Conservation (phyloP, 352 stramenopile species). For the Thalassiosira mediterranea region DNA sequence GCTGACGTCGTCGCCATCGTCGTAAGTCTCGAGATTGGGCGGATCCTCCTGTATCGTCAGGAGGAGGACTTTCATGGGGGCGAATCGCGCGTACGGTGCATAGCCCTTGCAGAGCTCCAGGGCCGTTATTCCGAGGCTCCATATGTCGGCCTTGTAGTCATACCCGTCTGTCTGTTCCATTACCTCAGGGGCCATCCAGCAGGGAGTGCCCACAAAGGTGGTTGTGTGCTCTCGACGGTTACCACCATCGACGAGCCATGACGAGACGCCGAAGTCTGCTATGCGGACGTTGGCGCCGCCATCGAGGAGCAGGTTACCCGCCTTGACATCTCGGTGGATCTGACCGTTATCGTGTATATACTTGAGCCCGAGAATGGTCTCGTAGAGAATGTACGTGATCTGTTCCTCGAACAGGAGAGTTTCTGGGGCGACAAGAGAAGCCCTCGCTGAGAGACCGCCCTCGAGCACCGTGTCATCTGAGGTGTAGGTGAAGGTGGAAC, state of each 20-base stretch:
- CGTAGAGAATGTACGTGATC: conserved; percentile 96
- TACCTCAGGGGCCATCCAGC: conserved; percentile 87
- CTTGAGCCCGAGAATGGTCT: conserved; percentile 95
- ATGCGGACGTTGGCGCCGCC: conserved; percentile 92
- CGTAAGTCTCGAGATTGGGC: conserved; percentile 83
- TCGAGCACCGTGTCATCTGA: conserved; percentile 50
- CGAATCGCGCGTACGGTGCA: conserved; percentile 96
- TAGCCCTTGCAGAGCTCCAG: conserved; percentile 98
- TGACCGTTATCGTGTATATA: conserved; percentile 99
- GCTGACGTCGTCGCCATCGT: conserved; percentile 62
- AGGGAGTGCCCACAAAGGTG: conserved; percentile 98
- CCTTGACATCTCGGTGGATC: conserved; percentile 98
- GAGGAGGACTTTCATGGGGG: conserved; percentile 98
- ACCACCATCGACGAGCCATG: conserved; percentile 96
- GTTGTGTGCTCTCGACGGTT: conserved; percentile 92
- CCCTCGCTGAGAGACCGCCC: conserved; percentile 38
- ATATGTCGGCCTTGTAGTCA: conserved; percentile 98
- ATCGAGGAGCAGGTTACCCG: conserved; percentile 85
- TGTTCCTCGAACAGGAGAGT: conserved; percentile 89
- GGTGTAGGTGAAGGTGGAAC: conserved; percentile 32
- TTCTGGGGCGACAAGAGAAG: conserved; percentile 34
- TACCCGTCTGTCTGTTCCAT: conserved; percentile 90
- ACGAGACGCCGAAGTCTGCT: conserved; percentile 98
- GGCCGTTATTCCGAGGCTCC: conserved; percentile 98
- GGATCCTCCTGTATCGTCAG: conserved; percentile 96